These are phyloP conservation scores for Smallanthus sonchifolius DNA, from an alignment of 129 eudicot genomes.

Conservation along the genomic window DNA sequence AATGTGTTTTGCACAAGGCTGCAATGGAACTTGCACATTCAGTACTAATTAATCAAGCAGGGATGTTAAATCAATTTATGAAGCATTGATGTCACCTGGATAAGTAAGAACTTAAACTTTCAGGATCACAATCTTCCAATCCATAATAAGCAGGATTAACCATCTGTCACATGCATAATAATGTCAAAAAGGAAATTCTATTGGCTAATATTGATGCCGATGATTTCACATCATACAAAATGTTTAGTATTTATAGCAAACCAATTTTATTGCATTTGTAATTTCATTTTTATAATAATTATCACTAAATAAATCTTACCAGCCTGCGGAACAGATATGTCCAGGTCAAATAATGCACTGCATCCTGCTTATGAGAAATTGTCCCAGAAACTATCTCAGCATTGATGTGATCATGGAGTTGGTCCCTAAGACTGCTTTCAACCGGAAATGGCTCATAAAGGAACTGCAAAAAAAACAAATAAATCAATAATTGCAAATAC, in stretches of 20 bases:
- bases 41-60: constrained; percentile 1
- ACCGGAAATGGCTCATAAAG: constrained; percentile 99
- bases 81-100: constrained; percentile 57
- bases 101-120: constrained; percentile 69
- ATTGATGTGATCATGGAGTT: constrained; percentile 88
- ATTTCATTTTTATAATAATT: not conserved
- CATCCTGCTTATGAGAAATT: constrained; percentile 90
- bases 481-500: not conserved
- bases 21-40: constrained; percentile 16
- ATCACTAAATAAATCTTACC: constrained; percentile 44
- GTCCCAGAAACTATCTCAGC: constrained; percentile 98
- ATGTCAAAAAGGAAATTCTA: constrained; percentile 10
- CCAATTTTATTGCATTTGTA: not conserved
- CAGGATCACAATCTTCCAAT: constrained; percentile 77
- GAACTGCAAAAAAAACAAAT: constrained; percentile 47
- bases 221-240: not conserved
- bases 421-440: constrained; percentile 95
- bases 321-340: constrained; percentile 84
- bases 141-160: constrained; percentile 97
- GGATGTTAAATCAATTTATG: not conserved
- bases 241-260: not conserved
- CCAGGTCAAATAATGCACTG: constrained; percentile 95
- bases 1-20: constrained; percentile 81
- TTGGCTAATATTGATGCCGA: not conserved
- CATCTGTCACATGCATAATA: constrained; percentile 43